Percentiles rank a stretch among this genome's conserved stretches.
Evolutionary conservation across 495 filamentous ascomycete species (phyloP).

Genomic region (Daldinia bambusicola): DNA sequence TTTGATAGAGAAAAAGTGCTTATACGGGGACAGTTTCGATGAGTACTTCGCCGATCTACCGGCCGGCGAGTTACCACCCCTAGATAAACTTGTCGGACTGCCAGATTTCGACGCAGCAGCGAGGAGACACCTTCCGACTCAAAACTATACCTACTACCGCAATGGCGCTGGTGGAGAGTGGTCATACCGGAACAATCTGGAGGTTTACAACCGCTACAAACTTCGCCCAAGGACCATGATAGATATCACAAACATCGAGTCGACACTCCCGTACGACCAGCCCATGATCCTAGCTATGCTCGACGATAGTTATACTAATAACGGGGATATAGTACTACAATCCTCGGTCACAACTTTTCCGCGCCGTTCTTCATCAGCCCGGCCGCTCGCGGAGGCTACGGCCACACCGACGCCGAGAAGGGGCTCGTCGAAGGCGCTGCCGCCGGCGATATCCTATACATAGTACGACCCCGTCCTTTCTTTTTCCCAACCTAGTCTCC

Average conservation of each 20-base stretch:
- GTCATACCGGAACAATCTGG: slow-evolving; percentile 56
- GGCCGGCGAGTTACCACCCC: slow-evolving; percentile 42
- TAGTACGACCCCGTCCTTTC: slow-evolving; percentile 20
- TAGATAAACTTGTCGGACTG: slow-evolving; percentile 48
- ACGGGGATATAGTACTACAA: slow-evolving; percentile 44
- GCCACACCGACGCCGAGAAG: slow-evolving; percentile 49
- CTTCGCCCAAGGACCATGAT: slow-evolving; percentile 45
- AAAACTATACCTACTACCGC: slow-evolving; percentile 55
- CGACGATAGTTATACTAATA: too few species aligned
- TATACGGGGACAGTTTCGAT: slow-evolving; percentile 41
- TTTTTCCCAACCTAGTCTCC: background rate
- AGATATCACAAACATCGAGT: slow-evolving; percentile 51
- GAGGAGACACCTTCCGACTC: slow-evolving; percentile 41
- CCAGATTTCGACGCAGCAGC: slow-evolving; percentile 54
- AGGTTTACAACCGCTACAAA: slow-evolving; percentile 48
- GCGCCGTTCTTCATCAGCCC: slow-evolving; percentile 59
- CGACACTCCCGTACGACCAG: slow-evolving; percentile 38
- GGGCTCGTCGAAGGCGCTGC: slow-evolving; percentile 52
- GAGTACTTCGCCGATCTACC: slow-evolving; percentile 30
- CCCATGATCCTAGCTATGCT: background rate
- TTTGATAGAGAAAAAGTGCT: slow-evolving; percentile 3
- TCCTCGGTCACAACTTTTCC: slow-evolving; percentile 54
- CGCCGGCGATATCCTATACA: slow-evolving; percentile 52
- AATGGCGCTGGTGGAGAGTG: slow-evolving; percentile 55
- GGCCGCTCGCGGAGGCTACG: slow-evolving; percentile 50